phyloP scores from a whole-genome alignment of 192 early-diverging fungal genomes.

The Haplosporangium gracile region DNA sequence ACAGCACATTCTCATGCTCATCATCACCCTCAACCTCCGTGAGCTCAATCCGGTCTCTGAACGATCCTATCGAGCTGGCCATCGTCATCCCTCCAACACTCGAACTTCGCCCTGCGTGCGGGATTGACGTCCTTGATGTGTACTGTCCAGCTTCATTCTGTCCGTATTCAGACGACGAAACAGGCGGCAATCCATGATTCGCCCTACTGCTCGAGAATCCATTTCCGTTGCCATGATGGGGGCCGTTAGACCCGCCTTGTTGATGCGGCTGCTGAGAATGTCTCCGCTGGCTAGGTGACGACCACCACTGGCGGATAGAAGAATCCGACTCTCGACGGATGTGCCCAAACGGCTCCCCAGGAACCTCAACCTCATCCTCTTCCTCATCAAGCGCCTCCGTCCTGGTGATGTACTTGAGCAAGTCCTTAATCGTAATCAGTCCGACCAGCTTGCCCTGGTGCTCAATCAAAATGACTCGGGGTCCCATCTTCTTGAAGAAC shows the following conservation, averaged over 20 bases:
- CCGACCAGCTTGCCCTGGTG: slow-evolving; percentile 72
- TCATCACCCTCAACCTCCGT: slow-evolving; percentile 16
- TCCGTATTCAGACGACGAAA: slow-evolving; percentile 4
- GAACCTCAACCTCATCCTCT: slow-evolving; percentile 37
- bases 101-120: slow-evolving; percentile 27
- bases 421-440: slow-evolving; percentile 83
- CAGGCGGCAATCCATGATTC: background rate
- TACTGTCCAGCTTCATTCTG: slow-evolving; percentile 8
- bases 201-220: background rate
- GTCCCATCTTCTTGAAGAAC: slow-evolving; percentile 89
- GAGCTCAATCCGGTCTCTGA: slow-evolving; percentile 46
- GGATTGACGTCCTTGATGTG: slow-evolving; percentile 5
- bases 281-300: background rate
- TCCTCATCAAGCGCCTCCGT: slow-evolving; percentile 59
- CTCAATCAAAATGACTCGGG: slow-evolving; percentile 78
- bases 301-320: slow-evolving; percentile 28
- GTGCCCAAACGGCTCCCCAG: background rate
- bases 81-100: slow-evolving; percentile 46
- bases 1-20: slow-evolving; percentile 28
- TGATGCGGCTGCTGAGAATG: background rate
- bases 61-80: slow-evolving; percentile 50
- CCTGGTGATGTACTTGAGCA: slow-evolving; percentile 71
- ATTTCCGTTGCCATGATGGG: background rate
- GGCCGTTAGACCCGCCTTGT: background rate
- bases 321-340: slow-evolving; percentile 7